Conservation (phyloP, 345 rosid genomes). For the Camelina laxa region DNA sequence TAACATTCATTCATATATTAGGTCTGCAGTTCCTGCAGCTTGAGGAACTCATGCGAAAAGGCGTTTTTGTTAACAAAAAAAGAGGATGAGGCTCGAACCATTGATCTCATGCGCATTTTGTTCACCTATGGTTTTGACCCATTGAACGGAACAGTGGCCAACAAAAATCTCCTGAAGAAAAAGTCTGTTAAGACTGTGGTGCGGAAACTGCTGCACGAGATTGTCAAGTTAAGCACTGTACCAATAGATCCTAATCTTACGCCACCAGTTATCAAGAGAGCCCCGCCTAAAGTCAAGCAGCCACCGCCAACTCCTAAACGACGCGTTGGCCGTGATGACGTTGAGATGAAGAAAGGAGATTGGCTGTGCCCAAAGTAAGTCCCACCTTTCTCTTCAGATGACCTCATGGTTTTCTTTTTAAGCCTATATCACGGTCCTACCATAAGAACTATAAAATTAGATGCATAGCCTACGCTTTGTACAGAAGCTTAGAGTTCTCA, state of each 20-base stretch:
- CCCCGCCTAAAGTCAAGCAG: slow-evolving; percentile 96
- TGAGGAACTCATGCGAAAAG: slow-evolving; percentile 85
- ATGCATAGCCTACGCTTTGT: slow-evolving; percentile 17
- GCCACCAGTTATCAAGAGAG: slow-evolving; percentile 81
- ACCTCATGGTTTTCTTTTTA: not conserved
- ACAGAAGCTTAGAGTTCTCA: not conserved
- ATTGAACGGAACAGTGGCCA: slow-evolving; percentile 57
- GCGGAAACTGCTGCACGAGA: slow-evolving; percentile 83
- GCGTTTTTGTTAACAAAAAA: slow-evolving; percentile 85
- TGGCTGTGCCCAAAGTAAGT: slow-evolving; percentile 98
- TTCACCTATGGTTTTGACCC: slow-evolving; percentile 79
- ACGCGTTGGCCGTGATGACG: slow-evolving; percentile 94
- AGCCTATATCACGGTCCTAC: not conserved
- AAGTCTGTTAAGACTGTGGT: slow-evolving; percentile 81
- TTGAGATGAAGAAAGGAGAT: slow-evolving; percentile 99
- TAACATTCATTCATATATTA: slow-evolving; percentile 48
- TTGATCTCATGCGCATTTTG: slow-evolving; percentile 86
- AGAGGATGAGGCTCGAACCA: slow-evolving; percentile 93
- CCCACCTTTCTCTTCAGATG: slow-evolving; percentile 9
- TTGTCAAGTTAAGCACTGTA: slow-evolving; percentile 86
- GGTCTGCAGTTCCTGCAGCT: slow-evolving; percentile 95
- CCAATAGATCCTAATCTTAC: slow-evolving; percentile 96
- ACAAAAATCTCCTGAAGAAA: slow-evolving; percentile 67
- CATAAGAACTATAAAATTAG: not conserved
- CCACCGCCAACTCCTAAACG: slow-evolving; percentile 91